phyloP scores from a whole-genome alignment of 1,284 basidiomycete genomes.

The Austroboletus niveus region DNA sequence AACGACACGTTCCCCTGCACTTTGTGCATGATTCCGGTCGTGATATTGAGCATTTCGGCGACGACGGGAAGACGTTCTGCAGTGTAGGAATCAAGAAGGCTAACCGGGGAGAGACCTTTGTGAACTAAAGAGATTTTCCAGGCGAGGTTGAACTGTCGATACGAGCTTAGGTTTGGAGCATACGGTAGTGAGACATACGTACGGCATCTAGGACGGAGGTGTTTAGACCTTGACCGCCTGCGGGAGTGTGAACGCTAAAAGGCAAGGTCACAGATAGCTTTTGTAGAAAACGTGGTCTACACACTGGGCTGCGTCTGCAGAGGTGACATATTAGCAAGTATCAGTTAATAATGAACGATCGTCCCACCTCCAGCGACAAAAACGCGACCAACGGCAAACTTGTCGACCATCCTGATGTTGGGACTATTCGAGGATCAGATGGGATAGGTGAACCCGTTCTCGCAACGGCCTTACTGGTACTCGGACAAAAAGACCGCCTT shows the following conservation, averaged over 20 bases:
- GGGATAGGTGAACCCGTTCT: not conserved
- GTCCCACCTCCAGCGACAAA: slow-evolving; percentile 37
- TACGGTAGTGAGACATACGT: slow-evolving; percentile 3
- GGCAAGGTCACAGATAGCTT: not conserved
- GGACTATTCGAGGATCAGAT: slow-evolving; percentile 16
- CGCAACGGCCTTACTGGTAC: slow-evolving; percentile 17
- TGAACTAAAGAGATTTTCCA: slow-evolving; percentile 44
- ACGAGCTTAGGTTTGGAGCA: no score
- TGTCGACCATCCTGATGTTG: slow-evolving; percentile 34
- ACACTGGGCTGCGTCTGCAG: slow-evolving; percentile 21
- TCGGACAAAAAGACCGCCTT: no score
- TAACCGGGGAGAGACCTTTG: slow-evolving; percentile 29
- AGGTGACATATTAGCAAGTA: not conserved
- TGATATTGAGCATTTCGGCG: slow-evolving; percentile 36
- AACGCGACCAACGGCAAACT: slow-evolving; percentile 31
- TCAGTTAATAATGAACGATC: slow-evolving; percentile 10
- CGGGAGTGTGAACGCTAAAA: slow-evolving; percentile 43
- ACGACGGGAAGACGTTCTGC: slow-evolving; percentile 41
- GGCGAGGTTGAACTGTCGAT: slow-evolving; percentile 36
- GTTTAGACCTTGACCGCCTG: slow-evolving; percentile 46
- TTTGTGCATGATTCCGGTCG: slow-evolving; percentile 6
- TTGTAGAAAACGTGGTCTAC: not conserved
- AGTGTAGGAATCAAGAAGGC: slow-evolving; percentile 36
- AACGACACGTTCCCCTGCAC: not conserved
- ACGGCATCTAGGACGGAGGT: slow-evolving; percentile 39